These are phyloP conservation scores for Rosa persica DNA, from an alignment of 306 rosid genomes.

Conservation along the genomic window DNA sequence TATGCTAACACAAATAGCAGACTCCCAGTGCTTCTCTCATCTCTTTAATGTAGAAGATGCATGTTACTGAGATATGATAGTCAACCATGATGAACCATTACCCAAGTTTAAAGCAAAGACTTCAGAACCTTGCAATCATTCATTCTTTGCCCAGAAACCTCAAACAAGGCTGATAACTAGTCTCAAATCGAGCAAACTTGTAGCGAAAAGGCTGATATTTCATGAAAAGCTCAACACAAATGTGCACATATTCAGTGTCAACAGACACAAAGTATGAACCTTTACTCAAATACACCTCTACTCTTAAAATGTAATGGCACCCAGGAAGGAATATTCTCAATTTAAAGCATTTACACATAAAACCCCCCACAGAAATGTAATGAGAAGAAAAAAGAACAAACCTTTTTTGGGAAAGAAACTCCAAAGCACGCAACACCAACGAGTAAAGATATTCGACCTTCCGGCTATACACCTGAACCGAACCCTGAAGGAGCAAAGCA, in stretches of 20 bases:
- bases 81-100: neutral
- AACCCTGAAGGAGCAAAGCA: constrained; percentile 93
- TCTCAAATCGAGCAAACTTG: neutral
- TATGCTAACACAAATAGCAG: neutral
- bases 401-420: constrained; percentile 93
- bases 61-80: neutral
- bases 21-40: neutral
- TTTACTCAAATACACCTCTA: constrained; percentile 2
- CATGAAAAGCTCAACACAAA: neutral
- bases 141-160: neutral
- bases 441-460: constrained; percentile 89
- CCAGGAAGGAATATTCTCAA: neutral
- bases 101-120: neutral
- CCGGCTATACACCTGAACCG: constrained; percentile 91
- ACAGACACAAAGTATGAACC: constrained; percentile 12
- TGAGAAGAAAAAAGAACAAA: constrained; percentile 24
- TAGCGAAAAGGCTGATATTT: neutral
- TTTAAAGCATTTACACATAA: neutral
- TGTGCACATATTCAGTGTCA: neutral
- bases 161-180: neutral
- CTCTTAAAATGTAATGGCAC: neutral
- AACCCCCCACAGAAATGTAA: neutral
- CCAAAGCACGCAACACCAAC: constrained; percentile 86
- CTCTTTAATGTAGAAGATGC: neutral
- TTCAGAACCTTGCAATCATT: neutral